Base-by-base conservation (phyloP, 805 yeast genomes). In the Komagataella pseudopastoris region DNA sequence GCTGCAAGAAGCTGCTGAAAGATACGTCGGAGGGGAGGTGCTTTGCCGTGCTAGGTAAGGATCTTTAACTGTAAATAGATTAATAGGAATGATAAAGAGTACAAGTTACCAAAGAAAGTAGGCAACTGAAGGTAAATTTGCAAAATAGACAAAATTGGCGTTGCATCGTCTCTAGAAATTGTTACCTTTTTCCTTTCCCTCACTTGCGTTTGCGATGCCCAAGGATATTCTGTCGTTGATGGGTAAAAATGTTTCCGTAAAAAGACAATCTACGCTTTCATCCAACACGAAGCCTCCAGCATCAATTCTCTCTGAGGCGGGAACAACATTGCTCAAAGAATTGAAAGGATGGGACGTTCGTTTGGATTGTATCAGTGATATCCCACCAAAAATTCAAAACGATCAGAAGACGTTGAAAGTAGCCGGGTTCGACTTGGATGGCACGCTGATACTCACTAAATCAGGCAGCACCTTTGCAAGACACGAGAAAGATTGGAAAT, bases 391-490 rank as follows among this genome's bases (percentile, higher is more conserved):
- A 4, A 46, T 30, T 30, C 14, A 30, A 30, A 30, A 30, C 14
- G n/a, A 30, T 8, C 39, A 30, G 46, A 5, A 18, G 12, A 14
- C 47, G 3, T 53, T 68, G 2, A 71, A 71, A 46, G 58, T 85
- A 1, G 88, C 88, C 2, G 85, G 85, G 0, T 91, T 90, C 64
- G 98, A 91, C 63, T 69, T 91, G 50, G 99, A 91, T 68, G 83
- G 79, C 6, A 91, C 98, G 0, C 57, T 91, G 6, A 77, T 88
- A 23, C 20, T 0, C 61, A 81, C 96, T 0, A 82, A 78, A 60
- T 74, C 86, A 0, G 88, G 87, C 0, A 48, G 60, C 16, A 74
- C 70, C 48, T 88, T 82, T 60, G 73, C 88, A 0, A 65, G 72
- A 22, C 68, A 76, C 6, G 75, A 85, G 1, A 54, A 63, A 3